These are phyloP conservation scores for Trichoderma sp. DNA, from an alignment of 2,329 filamentous ascomycete species.

Conservation along the genomic window DNA sequence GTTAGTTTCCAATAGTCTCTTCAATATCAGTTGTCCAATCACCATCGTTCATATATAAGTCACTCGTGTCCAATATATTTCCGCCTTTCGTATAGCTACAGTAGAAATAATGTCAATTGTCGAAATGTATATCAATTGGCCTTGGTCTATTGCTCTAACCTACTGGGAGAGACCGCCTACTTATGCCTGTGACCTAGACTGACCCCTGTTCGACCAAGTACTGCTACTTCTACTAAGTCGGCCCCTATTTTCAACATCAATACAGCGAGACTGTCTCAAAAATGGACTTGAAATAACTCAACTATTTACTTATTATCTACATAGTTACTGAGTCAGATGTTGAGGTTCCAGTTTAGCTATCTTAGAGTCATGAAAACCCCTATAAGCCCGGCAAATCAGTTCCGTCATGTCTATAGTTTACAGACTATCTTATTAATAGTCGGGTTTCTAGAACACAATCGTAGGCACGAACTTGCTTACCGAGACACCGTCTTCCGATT, in stretches of 20 bases:
- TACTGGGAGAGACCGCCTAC: no score
- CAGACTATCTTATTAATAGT: neutral
- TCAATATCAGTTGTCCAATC: neutral
- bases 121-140: no score
- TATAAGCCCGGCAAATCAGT: neutral
- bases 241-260: neutral
- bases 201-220: no score
- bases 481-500: neutral
- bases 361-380: neutral
- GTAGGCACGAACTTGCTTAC: neutral
- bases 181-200: no score
- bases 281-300: neutral
- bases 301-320: no score
- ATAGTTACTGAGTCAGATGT: neutral
- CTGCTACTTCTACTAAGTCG: no score
- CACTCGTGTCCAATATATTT: neutral
- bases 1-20: neutral
- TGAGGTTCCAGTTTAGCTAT: neutral
- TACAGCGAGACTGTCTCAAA: fast-evolving
- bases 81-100: fast-evolving
- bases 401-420: neutral
- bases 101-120: neutral
- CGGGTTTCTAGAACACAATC: neutral
- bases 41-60: neutral
- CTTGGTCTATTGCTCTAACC: no score